Conservation (phyloP, 257 asterid genomes). For the Nicotiana attenuata region DNA sequence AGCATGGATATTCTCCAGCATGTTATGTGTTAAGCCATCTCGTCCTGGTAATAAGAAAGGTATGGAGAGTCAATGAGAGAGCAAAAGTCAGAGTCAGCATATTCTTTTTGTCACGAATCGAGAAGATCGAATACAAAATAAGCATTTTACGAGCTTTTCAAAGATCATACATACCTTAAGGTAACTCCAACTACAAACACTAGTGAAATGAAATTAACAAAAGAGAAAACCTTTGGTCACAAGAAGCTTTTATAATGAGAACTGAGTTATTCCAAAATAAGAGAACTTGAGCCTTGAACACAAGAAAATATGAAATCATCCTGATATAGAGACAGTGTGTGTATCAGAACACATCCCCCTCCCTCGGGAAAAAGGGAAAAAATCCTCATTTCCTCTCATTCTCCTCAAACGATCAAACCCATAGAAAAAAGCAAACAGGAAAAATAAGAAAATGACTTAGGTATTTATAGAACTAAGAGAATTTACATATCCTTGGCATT, state of each 20-base stretch:
- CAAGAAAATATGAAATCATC: neutral
- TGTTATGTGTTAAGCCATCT: conserved; percentile 94
- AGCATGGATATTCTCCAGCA: conserved; percentile 91
- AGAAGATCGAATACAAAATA: neutral
- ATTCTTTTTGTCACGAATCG: neutral
- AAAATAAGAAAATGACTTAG: neutral
- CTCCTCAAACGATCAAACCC: neutral
- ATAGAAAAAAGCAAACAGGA: neutral
- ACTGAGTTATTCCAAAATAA: neutral
- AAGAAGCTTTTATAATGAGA: neutral
- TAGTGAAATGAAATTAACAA: neutral
- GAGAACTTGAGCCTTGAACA: too few species aligned
- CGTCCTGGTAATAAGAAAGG: conserved; percentile 47
- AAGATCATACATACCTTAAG: neutral
- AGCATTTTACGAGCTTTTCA: neutral
- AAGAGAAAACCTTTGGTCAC: neutral
- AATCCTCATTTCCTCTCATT: neutral
- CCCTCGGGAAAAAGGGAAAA: neutral
- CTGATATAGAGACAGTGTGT: neutral
- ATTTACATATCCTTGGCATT: neutral
- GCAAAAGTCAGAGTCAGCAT: neutral
- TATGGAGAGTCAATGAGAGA: neutral
- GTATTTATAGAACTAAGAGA: neutral
- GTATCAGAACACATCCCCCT: neutral
- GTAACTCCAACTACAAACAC: neutral